Evolutionary conservation across 192 early-diverging fungal species (phyloP).

Genomic region (Diversispora epigaea): DNA sequence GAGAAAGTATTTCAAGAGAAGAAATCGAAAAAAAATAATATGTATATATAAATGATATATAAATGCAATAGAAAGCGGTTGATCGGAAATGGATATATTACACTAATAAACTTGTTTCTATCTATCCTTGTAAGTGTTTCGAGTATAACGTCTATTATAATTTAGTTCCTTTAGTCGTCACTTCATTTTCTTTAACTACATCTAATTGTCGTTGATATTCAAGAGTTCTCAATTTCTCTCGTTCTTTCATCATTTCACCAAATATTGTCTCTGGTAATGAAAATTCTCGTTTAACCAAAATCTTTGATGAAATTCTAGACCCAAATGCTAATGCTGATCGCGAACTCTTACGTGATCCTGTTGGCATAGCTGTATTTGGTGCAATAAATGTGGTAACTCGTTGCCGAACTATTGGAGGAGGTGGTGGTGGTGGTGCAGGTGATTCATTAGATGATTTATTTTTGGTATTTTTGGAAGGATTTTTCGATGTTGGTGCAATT

Average conservation of each 20-base stretch:
- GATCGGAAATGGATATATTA: too few species aligned
- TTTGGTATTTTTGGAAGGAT: not conserved
- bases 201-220: not conserved
- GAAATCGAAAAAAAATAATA: too few species aligned
- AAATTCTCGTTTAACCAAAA: constrained; percentile 36
- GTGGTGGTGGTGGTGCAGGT: not conserved
- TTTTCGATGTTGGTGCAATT: not conserved
- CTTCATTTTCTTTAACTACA: not conserved
- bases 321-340: constrained; percentile 48
- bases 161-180: not conserved
- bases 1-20: too few species aligned
- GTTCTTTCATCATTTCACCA: constrained; percentile 38
- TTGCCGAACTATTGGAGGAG: constrained; percentile 26
- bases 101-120: too few species aligned
- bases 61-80: too few species aligned
- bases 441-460: not conserved
- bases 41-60: too few species aligned
- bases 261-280: constrained; percentile 38
- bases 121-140: too few species aligned
- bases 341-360: constrained; percentile 43
- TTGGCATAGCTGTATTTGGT: constrained; percentile 34
- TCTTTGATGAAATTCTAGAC: constrained; percentile 38
- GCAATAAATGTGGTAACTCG: constrained; percentile 45
- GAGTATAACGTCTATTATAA: too few species aligned
- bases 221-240: constrained; percentile 18